phyloP scores from a whole-genome alignment of 805 yeast genomes.

The Myxozyma monticola region DNA sequence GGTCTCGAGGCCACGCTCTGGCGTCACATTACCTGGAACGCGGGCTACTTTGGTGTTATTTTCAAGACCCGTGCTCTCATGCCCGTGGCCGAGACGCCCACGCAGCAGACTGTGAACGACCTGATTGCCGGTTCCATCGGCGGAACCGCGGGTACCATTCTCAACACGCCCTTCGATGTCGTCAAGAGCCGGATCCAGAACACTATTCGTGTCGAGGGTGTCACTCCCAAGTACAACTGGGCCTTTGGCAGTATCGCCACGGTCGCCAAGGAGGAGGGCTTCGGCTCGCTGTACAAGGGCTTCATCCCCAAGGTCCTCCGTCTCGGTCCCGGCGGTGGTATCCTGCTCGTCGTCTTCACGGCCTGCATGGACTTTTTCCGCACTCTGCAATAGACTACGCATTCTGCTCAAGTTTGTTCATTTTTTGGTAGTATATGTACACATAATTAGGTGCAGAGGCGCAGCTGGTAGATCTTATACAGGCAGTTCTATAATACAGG shows the following conservation, averaged over 20 bases:
- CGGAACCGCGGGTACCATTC: slow-evolving; percentile 93
- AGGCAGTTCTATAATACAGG: not conserved
- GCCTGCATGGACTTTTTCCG: slow-evolving; percentile 88
- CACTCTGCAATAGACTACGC: slow-evolving; percentile 19
- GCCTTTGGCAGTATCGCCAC: slow-evolving; percentile 73
- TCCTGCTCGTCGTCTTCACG: slow-evolving; percentile 93
- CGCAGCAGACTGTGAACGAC: slow-evolving; percentile 81
- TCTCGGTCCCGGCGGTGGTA: slow-evolving; percentile 99
- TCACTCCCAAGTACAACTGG: slow-evolving; percentile 88
- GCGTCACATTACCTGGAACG: slow-evolving; percentile 97
- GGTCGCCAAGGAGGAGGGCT: slow-evolving; percentile 88
- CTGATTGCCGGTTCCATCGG: slow-evolving; percentile 92
- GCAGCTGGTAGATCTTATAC: not conserved
- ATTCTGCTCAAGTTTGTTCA: not conserved
- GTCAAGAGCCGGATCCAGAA: slow-evolving; percentile 95
- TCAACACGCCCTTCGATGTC: slow-evolving; percentile 94
- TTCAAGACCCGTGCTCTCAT: slow-evolving; percentile 77
- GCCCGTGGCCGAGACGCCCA: slow-evolving; percentile 70
- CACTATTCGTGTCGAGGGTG: slow-evolving; percentile 65
- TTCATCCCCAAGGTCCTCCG: slow-evolving; percentile 95
- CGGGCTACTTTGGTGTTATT: slow-evolving; percentile 95
- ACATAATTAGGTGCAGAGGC: not conserved
- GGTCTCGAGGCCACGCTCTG: slow-evolving; percentile 96
- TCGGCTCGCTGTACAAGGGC: slow-evolving; percentile 88
- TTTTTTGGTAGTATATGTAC: not conserved